These are phyloP conservation scores for Ophidiomyces ophidiicola DNA, from an alignment of 2,329 filamentous ascomycete genomes.

Conservation along the genomic window DNA sequence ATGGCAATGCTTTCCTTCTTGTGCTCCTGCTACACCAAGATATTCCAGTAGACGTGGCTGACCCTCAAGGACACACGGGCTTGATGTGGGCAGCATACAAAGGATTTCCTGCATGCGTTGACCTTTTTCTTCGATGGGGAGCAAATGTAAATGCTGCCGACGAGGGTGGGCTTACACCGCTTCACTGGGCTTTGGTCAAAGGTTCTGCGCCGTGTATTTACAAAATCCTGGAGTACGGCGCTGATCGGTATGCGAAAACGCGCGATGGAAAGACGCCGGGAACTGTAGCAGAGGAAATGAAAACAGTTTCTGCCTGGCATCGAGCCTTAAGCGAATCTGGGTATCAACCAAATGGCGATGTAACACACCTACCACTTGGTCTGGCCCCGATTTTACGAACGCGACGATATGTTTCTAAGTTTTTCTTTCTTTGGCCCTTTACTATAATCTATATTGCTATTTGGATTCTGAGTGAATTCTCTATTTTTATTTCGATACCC, in stretches of 20 bases:
- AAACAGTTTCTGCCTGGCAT: slow-evolving; percentile 69
- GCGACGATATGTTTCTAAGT: slow-evolving; percentile 64
- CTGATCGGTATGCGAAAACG: slow-evolving; percentile 84
- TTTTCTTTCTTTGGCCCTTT: slow-evolving; percentile 85
- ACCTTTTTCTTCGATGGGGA: slow-evolving; percentile 86
- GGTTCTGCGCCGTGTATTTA: slow-evolving; percentile 79
- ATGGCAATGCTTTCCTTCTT: slow-evolving; percentile 84
- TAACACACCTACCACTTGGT: slow-evolving; percentile 58
- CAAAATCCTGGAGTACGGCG: slow-evolving; percentile 89
- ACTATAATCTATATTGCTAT: slow-evolving; percentile 59
- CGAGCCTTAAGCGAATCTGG: slow-evolving; percentile 72
- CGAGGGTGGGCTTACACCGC: slow-evolving; percentile 82
- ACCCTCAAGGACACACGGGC: slow-evolving; percentile 81
- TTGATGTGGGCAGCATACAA: slow-evolving; percentile 99
- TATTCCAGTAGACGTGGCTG: slow-evolving; percentile 82
- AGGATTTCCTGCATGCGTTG: slow-evolving; percentile 82
- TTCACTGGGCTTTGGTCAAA: slow-evolving; percentile 95
- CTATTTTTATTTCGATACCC: slow-evolving; percentile 65
- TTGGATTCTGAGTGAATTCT: slow-evolving; percentile 59
- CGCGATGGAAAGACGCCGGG: slow-evolving; percentile 81
- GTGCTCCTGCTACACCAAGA: slow-evolving; percentile 86
- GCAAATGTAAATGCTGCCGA: slow-evolving; percentile 84
- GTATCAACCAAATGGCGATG: slow-evolving; percentile 65
- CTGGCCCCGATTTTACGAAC: slow-evolving; percentile 63
- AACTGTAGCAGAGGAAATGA: slow-evolving; percentile 78